Conservation (phyloP, 495 filamentous ascomycete species). For the Xylaria telfairii region DNA sequence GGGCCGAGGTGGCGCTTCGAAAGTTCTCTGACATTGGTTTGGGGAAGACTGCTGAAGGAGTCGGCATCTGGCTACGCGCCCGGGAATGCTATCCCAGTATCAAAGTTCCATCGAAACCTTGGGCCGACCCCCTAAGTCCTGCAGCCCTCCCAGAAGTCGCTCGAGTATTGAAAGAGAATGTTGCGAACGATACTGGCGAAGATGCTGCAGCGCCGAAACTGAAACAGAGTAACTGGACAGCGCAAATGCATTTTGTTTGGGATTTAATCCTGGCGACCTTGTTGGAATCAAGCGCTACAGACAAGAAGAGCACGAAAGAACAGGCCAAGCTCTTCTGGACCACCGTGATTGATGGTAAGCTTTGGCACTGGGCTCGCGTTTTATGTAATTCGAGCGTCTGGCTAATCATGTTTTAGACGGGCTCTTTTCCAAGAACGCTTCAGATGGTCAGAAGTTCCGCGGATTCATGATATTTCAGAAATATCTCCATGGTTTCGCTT, state of each 20-base stretch:
- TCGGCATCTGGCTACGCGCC: slow-evolving; percentile 83
- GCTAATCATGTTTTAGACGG: slow-evolving; percentile 61
- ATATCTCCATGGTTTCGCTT: slow-evolving; percentile 60
- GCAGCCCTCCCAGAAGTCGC: slow-evolving; percentile 68
- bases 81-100: slow-evolving; percentile 67
- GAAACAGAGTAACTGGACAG: slow-evolving; percentile 70
- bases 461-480: slow-evolving; percentile 87
- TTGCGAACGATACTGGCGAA: slow-evolving; percentile 57
- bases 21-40: slow-evolving; percentile 67
- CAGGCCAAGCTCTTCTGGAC: slow-evolving; percentile 84
- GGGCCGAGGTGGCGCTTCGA: slow-evolving; percentile 66
- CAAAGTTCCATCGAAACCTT: slow-evolving; percentile 69
- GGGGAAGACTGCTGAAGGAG: slow-evolving; percentile 79
- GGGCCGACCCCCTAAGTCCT: slow-evolving; percentile 75
- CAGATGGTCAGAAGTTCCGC: slow-evolving; percentile 86
- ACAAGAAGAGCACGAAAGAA: slow-evolving; percentile 43
- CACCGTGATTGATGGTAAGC: slow-evolving; percentile 84
- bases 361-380: not conserved
- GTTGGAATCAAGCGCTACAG: slow-evolving; percentile 42
- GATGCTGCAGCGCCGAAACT: slow-evolving; percentile 46
- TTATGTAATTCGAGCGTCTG: not conserved
- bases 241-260: slow-evolving; percentile 90
- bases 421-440: slow-evolving; percentile 79
- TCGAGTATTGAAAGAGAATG: slow-evolving; percentile 80
- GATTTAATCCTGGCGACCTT: slow-evolving; percentile 68